Percentiles rank a stretch among this genome's conserved stretches.
These are phyloP conservation scores for Aspergillus bridgeri DNA, from an alignment of 495 filamentous ascomycete species.

Conservation along the genomic window DNA sequence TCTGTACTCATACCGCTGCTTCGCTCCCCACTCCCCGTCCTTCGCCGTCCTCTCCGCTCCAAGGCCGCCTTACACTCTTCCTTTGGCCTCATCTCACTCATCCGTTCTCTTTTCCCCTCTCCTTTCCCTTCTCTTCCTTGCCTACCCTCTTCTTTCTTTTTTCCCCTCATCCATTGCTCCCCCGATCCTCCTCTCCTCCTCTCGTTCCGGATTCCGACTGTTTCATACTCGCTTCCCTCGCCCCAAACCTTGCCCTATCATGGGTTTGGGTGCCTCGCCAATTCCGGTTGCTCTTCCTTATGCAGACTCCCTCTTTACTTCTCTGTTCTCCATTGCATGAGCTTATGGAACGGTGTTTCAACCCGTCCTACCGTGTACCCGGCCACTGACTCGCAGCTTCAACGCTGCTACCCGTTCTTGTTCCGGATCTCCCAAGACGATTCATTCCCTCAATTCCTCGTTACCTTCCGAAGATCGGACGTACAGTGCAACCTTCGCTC, in stretches of 20 bases:
- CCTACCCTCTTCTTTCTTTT: slow-evolving; percentile 10
- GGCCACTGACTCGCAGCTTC: slow-evolving; percentile 46
- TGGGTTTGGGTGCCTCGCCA: slow-evolving; percentile 21
- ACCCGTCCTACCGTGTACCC: slow-evolving; percentile 37
- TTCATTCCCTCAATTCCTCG: slow-evolving; percentile 14
- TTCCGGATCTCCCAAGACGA: slow-evolving; percentile 23
- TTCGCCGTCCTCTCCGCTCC: slow-evolving; percentile 22
- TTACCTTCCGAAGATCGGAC: slow-evolving; percentile 10
- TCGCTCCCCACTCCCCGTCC: slow-evolving; percentile 17
- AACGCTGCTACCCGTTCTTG: slow-evolving; percentile 42
- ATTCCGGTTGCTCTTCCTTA: slow-evolving; percentile 22
- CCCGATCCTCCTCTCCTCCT: slow-evolving; percentile 2
- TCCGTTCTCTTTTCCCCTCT: slow-evolving; percentile 13
- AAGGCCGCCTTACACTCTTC: slow-evolving; percentile 24
- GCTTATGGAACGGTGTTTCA: slow-evolving; percentile 41
- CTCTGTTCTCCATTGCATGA: slow-evolving; percentile 22
- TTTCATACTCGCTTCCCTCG: background rate
- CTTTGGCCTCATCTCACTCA: slow-evolving; percentile 36
- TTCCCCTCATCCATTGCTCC: slow-evolving; percentile 8
- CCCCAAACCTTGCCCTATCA: slow-evolving; percentile 10
- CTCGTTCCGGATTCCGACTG: background rate
- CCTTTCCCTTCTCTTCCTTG: slow-evolving; percentile 15
- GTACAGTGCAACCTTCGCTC: background rate
- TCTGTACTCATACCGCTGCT: too few species aligned
- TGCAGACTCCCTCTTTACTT: slow-evolving; percentile 25